These are phyloP conservation scores for Trametes coccinea DNA, from an alignment of 768 basidiomycete species.

Conservation along the genomic window DNA sequence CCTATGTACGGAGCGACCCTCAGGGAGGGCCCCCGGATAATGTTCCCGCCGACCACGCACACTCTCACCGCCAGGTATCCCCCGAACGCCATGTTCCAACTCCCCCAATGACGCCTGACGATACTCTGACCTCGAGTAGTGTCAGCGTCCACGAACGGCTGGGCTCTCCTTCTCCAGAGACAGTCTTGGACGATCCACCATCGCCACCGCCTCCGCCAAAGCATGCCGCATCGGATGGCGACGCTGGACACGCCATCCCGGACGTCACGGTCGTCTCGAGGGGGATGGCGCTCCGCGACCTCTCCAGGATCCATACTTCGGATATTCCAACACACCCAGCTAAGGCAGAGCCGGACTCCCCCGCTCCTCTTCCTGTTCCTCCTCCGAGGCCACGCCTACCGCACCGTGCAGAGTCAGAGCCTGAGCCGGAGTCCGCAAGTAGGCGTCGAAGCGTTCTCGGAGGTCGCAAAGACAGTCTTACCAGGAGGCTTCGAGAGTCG, in stretches of 20 bases:
- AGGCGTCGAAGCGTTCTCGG: constrained; percentile 11
- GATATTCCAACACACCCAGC: constrained; percentile 26
- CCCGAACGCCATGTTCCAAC: constrained; percentile 19
- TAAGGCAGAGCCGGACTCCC: constrained; percentile 20
- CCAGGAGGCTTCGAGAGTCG: constrained; percentile 11
- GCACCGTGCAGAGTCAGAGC: constrained; percentile 10
- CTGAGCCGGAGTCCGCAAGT: constrained; percentile 12
- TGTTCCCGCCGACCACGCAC: constrained; percentile 9
- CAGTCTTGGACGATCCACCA: constrained; percentile 16
- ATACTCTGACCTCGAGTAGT: constrained; percentile 29
- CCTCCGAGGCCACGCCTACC: constrained; percentile 5
- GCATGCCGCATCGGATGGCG: constrained; percentile 9
- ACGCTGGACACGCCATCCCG: constrained; percentile 14
- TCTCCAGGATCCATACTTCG: constrained; percentile 19
- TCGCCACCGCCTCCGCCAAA: constrained; percentile 12
- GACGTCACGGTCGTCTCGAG: constrained; percentile 3
- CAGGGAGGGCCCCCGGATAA: neutral
- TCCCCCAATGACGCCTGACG: constrained; percentile 34
- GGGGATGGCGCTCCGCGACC: constrained; percentile 1
- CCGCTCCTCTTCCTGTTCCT: constrained; percentile 13
- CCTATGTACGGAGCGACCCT: constrained; percentile 10
- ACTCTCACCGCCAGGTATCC: constrained; percentile 12
- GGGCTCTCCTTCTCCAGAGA: constrained; percentile 15
- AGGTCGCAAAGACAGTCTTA: constrained; percentile 12
- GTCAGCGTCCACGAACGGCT: constrained; percentile 22